Percentiles rank a stretch among this genome's conserved stretches.
Conservation (phyloP, 2,329 filamentous ascomycete genomes). For the Fusarium pseudonygamai region DNA sequence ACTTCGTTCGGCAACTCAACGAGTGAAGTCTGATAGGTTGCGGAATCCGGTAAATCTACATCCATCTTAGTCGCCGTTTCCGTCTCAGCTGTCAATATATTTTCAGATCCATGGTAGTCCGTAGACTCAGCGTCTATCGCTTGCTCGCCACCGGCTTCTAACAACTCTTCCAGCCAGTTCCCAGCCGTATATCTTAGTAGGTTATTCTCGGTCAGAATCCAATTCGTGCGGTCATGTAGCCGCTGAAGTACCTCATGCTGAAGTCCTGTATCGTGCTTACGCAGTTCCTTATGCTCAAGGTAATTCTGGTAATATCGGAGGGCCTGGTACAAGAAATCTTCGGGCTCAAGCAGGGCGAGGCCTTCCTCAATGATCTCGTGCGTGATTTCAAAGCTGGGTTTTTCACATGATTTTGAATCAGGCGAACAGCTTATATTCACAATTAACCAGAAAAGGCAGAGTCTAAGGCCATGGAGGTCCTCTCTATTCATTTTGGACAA, state of each 20-base stretch:
- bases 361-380: background rate
- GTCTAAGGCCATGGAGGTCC: background rate
- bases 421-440: fast-evolving
- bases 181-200: background rate
- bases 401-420: no score
- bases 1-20: background rate
- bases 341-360: background rate
- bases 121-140: background rate
- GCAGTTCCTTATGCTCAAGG: background rate
- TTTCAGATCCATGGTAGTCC: background rate
- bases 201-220: background rate
- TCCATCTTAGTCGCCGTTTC: background rate
- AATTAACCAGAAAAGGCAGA: background rate
- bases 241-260: background rate
- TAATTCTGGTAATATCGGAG: background rate
- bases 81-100: background rate
- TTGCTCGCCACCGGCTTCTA: background rate
- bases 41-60: background rate
- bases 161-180: background rate
- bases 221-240: background rate
- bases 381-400: background rate
- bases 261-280: background rate
- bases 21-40: background rate
- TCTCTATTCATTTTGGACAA: background rate
- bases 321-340: background rate